phyloP scores from a whole-genome alignment of 768 basidiomycete genomes.

The Trichaptum fuscoviolaceum region DNA sequence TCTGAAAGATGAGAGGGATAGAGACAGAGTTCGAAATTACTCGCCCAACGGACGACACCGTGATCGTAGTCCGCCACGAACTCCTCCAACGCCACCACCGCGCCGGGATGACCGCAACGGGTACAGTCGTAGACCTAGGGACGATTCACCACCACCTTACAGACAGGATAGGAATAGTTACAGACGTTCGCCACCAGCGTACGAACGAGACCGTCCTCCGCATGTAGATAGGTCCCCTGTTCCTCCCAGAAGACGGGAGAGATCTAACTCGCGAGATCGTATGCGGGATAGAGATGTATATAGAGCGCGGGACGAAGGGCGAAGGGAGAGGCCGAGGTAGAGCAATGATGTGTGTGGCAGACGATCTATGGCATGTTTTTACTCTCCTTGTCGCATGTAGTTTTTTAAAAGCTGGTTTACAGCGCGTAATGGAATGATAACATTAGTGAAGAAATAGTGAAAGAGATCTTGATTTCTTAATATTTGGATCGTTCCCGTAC shows the following conservation, averaged over 20 bases:
- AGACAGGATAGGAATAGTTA: neutral
- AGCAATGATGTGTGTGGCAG: neutral
- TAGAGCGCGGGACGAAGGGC: neutral
- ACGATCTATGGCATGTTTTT: no score
- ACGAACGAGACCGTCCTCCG: slow-evolving; percentile 1
- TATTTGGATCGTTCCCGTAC: no score
- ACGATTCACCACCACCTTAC: neutral
- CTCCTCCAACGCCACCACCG: neutral
- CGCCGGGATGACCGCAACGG: neutral
- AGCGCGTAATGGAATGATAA: no score
- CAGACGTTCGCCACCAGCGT: slow-evolving; percentile 1
- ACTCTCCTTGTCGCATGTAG: no score
- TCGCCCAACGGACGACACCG: neutral
- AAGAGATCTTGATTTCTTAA: no score
- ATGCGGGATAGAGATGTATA: neutral
- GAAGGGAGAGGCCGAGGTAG: neutral
- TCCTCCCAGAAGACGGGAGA: neutral
- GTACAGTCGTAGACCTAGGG: neutral
- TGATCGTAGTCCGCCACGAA: neutral
- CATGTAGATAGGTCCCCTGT: neutral
- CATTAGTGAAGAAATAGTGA: no score
- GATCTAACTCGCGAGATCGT: neutral
- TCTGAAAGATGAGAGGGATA: neutral
- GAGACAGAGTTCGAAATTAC: neutral
- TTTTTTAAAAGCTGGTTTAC: no score